These are phyloP conservation scores for Pseudogymnoascus sp. DNA, from an alignment of 2,329 filamentous ascomycete genomes.

Conservation along the genomic window DNA sequence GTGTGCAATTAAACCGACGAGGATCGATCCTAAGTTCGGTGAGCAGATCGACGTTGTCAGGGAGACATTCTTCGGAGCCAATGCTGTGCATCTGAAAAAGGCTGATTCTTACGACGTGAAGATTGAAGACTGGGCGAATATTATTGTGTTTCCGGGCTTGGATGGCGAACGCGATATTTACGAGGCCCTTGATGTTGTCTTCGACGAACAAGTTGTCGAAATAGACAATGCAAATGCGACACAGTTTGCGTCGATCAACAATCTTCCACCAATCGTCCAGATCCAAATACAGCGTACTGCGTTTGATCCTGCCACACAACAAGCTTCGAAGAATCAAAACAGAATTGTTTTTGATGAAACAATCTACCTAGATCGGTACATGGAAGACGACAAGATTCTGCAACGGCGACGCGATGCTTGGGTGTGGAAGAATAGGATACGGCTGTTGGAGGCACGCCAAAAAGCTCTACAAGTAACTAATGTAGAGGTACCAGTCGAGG, in stretches of 20 bases:
- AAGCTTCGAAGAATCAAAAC: conserved; percentile 65
- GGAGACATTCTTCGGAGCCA: conserved; percentile 57
- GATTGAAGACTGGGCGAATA: conserved; percentile 40
- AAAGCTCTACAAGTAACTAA: conserved; percentile 22
- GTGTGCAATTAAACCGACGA: conserved; percentile 71
- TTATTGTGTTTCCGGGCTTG: conserved; percentile 51
- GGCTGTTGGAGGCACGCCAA: conserved; percentile 39
- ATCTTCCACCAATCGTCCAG: conserved; percentile 78
- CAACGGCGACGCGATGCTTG: conserved; percentile 62
- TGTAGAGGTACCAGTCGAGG: conserved; percentile 22
- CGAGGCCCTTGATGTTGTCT: conserved; percentile 74
- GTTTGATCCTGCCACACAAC: conserved; percentile 54
- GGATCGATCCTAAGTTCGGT: conserved; percentile 52
- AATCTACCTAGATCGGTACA: conserved; percentile 83
- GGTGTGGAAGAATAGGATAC: conserved; percentile 61
- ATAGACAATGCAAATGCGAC: conserved; percentile 52
- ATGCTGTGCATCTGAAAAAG: conserved; percentile 52
- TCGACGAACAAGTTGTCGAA: conserved; percentile 69
- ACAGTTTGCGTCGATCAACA: conserved; percentile 64
- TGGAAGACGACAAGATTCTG: conserved; percentile 59
- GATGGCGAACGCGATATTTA: conserved; percentile 59
- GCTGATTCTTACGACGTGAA: conserved; percentile 36
- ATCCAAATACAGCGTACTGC: conserved; percentile 81
- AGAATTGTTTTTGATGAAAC: conserved; percentile 72
- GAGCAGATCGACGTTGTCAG: conserved; percentile 79